phyloP scores from a whole-genome alignment of 768 basidiomycete species.

The Phanerodontia chrysosporium region DNA sequence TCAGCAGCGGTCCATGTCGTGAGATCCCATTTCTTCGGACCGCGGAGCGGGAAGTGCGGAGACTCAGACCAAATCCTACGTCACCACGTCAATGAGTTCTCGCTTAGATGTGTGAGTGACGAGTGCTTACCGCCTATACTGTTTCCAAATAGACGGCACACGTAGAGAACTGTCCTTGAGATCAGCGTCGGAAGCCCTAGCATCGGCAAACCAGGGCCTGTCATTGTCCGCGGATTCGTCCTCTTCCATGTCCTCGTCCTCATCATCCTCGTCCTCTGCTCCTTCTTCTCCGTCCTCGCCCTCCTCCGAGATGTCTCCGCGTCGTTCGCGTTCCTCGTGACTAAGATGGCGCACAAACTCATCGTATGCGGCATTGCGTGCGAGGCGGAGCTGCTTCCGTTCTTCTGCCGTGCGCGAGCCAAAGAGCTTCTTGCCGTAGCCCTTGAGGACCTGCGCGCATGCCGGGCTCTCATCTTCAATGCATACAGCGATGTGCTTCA shows the following conservation, averaged over 20 bases:
- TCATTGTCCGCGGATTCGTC: not conserved
- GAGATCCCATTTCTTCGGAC: slow-evolving; percentile 33
- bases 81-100: too few relatives aligned
- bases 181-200: not conserved
- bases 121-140: slow-evolving; percentile 32
- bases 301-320: not conserved
- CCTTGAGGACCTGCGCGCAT: not conserved
- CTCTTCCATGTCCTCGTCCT: not conserved
- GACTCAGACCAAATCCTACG: slow-evolving; percentile 7
- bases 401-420: not conserved
- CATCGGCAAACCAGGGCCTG: not conserved
- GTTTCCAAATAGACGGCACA: slow-evolving; percentile 30
- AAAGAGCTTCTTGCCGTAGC: not conserved
- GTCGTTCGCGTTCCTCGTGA: not conserved
- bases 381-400: not conserved
- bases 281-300: too few relatives aligned
- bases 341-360: not conserved
- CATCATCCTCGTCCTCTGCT: not conserved
- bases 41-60: slow-evolving; percentile 26
- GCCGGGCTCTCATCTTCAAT: too few relatives aligned
- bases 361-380: not conserved
- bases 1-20: slow-evolving; percentile 31
- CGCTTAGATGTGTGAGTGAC: too few relatives aligned
- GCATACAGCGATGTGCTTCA: not conserved
- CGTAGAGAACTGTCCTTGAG: slow-evolving; percentile 21